phyloP scores from a whole-genome alignment of 177 flowering plant species.

The Vitis hybrid region DNA sequence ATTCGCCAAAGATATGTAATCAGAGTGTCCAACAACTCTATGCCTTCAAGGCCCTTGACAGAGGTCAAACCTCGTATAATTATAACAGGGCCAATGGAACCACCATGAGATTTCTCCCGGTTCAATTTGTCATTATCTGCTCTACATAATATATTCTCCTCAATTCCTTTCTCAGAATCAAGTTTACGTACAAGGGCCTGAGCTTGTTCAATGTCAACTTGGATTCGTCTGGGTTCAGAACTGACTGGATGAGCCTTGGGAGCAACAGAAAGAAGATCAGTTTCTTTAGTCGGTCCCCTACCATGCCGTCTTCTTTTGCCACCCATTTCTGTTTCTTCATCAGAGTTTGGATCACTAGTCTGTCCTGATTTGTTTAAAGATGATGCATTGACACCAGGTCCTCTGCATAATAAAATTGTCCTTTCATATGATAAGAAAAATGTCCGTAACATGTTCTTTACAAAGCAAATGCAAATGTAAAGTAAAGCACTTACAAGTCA shows the following conservation, averaged over 20 bases:
- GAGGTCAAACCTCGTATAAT: slow-evolving; percentile 64
- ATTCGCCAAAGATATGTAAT: slow-evolving; percentile 70
- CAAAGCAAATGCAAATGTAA: not conserved
- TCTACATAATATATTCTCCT: slow-evolving; percentile 65
- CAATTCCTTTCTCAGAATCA: slow-evolving; percentile 85
- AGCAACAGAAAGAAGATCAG: slow-evolving; percentile 33
- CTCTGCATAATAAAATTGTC: no score
- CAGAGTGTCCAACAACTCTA: slow-evolving; percentile 70
- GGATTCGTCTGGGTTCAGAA: slow-evolving; percentile 77
- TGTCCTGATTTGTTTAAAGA: no score
- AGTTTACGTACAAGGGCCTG: slow-evolving; percentile 85
- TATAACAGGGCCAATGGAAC: slow-evolving; percentile 63
- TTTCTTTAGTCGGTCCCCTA: not conserved
- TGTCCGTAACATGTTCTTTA: no score
- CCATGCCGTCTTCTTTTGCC: no score
- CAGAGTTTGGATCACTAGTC: no score
- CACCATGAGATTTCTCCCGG: slow-evolving; percentile 54
- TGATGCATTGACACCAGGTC: no score
- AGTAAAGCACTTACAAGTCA: slow-evolving; percentile 65
- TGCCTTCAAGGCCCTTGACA: slow-evolving; percentile 73
- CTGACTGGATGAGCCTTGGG: slow-evolving; percentile 87
- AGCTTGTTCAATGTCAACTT: slow-evolving; percentile 74
- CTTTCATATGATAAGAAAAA: no score
- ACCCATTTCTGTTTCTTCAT: no score
- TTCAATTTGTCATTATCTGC: slow-evolving; percentile 42